Evolutionary conservation across 192 early-diverging fungal species (phyloP).

Genomic region (Mortierella antarctica): DNA sequence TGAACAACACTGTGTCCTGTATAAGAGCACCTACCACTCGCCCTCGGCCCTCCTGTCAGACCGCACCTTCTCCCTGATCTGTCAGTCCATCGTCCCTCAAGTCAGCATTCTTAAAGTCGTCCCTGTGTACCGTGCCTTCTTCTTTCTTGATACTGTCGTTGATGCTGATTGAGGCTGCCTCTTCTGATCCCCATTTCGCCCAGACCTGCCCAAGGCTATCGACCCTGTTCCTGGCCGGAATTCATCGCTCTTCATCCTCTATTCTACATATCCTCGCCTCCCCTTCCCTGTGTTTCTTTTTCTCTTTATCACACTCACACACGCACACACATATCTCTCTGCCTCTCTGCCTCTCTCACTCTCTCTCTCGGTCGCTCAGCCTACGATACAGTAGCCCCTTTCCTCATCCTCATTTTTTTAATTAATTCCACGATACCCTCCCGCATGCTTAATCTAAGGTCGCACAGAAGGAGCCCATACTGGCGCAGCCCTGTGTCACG

Average conservation of each 20-base stretch:
- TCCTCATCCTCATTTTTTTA: background rate
- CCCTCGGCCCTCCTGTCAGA: too few species aligned
- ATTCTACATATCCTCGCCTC: background rate
- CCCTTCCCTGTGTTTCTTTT: background rate
- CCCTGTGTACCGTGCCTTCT: background rate
- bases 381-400: background rate
- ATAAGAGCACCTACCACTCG: too few species aligned
- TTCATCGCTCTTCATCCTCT: too few species aligned
- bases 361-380: background rate
- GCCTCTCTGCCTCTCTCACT: background rate
- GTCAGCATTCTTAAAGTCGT: too few species aligned
- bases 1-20: too few species aligned
- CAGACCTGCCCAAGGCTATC: background rate
- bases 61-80: too few species aligned
- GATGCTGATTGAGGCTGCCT: background rate
- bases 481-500: constrained; percentile 38
- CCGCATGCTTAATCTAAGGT: constrained; percentile 46
- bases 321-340: background rate
- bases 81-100: too few species aligned
- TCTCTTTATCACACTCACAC: background rate
- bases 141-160: background rate
- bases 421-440: background rate
- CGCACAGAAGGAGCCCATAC: constrained; percentile 44
- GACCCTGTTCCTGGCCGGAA: too few species aligned
- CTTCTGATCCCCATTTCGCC: background rate